These are phyloP conservation scores for Cladosporium sp. DNA, from an alignment of 2,329 filamentous ascomycete genomes.

Conservation along the genomic window DNA sequence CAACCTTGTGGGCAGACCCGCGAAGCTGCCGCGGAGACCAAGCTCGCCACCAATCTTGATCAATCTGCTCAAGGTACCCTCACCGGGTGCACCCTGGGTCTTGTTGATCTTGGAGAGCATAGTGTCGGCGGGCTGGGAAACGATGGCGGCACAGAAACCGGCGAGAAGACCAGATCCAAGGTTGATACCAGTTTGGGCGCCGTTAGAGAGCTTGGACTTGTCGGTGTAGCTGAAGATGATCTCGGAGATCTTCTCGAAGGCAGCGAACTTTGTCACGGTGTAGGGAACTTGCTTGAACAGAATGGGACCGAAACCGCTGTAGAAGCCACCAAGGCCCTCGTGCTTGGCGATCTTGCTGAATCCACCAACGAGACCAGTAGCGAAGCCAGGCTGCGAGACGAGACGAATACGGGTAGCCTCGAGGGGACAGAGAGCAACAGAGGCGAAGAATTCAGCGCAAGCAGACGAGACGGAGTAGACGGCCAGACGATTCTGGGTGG, in stretches of 20 bases:
- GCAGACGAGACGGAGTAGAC: constrained; percentile 73
- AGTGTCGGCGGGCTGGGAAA: constrained; percentile 89
- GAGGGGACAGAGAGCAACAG: constrained; percentile 83
- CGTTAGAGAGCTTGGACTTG: constrained; percentile 69
- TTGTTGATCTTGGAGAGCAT: constrained; percentile 98
- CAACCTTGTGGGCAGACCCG: constrained; percentile 77
- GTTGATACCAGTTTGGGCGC: constrained; percentile 78
- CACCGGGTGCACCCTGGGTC: constrained; percentile 83
- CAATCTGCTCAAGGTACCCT: constrained; percentile 76
- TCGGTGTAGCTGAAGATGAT: constrained; percentile 65
- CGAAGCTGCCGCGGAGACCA: constrained; percentile 72
- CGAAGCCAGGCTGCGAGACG: constrained; percentile 83
- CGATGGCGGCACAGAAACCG: constrained; percentile 80
- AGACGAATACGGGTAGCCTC: constrained; percentile 93
- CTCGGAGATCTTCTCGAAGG: constrained; percentile 86
- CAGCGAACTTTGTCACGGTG: constrained; percentile 94
- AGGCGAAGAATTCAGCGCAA: constrained; percentile 66
- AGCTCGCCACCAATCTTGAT: constrained; percentile 89
- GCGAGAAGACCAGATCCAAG: constrained; percentile 82
- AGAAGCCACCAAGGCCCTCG: constrained; percentile 84
- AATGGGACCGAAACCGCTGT: constrained; percentile 87
- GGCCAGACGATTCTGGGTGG: constrained; percentile 74
- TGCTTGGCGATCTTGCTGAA: constrained; percentile 81
- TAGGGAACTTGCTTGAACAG: constrained; percentile 89
- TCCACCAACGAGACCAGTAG: constrained; percentile 74